phyloP scores from a whole-genome alignment of 495 filamentous ascomycete genomes.

The Terfezia claveryi region DNA sequence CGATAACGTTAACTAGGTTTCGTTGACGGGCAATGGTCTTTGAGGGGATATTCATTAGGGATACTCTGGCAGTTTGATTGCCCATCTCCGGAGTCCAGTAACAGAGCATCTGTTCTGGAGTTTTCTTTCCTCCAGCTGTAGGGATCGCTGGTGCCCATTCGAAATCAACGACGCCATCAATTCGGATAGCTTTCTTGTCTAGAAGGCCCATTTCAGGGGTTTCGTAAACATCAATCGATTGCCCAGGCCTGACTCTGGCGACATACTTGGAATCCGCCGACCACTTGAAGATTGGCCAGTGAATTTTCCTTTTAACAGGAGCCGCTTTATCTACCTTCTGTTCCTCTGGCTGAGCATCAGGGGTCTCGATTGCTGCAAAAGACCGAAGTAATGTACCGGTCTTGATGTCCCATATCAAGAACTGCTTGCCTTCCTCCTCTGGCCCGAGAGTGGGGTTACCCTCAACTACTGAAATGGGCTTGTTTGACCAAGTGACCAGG shows the following conservation, averaged over 20 bases:
- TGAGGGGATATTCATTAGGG: conserved; percentile 82
- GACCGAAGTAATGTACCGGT: conserved; percentile 77
- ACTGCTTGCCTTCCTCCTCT: conserved; percentile 97
- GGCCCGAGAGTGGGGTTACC: conserved; percentile 38
- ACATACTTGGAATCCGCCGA: conserved; percentile 93
- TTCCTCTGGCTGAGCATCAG: conserved; percentile 25
- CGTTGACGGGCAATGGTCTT: conserved; percentile 82
- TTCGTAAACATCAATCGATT: conserved; percentile 87
- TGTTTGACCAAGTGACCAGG: conserved; percentile 85
- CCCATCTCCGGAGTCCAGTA: conserved; percentile 98
- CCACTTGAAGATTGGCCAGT: conserved; percentile 99
- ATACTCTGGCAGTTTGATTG: conserved; percentile 93
- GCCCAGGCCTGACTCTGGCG: conserved; percentile 66
- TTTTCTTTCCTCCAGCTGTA: conserved; percentile 46
- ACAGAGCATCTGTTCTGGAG: conserved; percentile 84
- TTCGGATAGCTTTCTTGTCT: conserved; percentile 72
- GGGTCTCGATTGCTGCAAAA: conserved; percentile 65
- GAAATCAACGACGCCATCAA: conserved; percentile 92
- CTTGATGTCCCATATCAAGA: conserved; percentile 93
- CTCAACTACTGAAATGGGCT: conserved; percentile 77
- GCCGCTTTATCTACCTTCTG: conserved; percentile 36
- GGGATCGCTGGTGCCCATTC: conserved; percentile 82
- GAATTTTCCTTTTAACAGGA: conserved; percentile 53
- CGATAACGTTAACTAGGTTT: conserved; percentile 91
- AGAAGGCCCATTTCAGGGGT: conserved; percentile 76